Evolutionary conservation across 768 basidiomycete genomes (phyloP).

Genomic region (Suillus plorans): DNA sequence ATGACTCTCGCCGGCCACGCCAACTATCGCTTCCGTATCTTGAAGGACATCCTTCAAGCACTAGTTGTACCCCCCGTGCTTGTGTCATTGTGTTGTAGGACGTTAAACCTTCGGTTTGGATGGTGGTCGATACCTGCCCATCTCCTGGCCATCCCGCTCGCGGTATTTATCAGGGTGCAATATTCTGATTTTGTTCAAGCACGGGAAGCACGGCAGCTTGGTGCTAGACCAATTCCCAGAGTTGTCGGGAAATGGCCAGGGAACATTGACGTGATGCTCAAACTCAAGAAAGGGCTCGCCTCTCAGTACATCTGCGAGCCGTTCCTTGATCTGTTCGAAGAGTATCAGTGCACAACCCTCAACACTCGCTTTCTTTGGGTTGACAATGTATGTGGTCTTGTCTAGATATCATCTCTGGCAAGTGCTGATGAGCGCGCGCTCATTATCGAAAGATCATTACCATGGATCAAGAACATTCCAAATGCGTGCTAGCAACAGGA

Average conservation of each 20-base stretch:
- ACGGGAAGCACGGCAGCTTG: constrained; percentile 46
- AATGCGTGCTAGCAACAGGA: constrained; percentile 63
- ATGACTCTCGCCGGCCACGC: constrained; percentile 8
- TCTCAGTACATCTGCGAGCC: constrained; percentile 62
- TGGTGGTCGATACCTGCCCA: constrained; percentile 37
- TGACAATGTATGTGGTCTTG: constrained; percentile 52
- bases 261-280: constrained; percentile 68
- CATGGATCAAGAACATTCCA: constrained; percentile 71
- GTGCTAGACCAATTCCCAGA: constrained; percentile 52
- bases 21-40: constrained; percentile 49
- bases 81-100: constrained; percentile 31
- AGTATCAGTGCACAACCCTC: constrained; percentile 69
- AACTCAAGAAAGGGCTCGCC: constrained; percentile 53
- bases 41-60: constrained; percentile 44
- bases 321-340: constrained; percentile 64
- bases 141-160: constrained; percentile 41
- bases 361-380: constrained; percentile 69
- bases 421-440: background rate
- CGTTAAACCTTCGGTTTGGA: constrained; percentile 34
- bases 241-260: constrained; percentile 75
- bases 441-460: constrained; percentile 54
- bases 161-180: constrained; percentile 36
- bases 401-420: background rate
- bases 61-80: constrained; percentile 41
- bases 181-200: constrained; percentile 37